Conservation (phyloP, 345 rosid species). For the Sonneratia alba region DNA sequence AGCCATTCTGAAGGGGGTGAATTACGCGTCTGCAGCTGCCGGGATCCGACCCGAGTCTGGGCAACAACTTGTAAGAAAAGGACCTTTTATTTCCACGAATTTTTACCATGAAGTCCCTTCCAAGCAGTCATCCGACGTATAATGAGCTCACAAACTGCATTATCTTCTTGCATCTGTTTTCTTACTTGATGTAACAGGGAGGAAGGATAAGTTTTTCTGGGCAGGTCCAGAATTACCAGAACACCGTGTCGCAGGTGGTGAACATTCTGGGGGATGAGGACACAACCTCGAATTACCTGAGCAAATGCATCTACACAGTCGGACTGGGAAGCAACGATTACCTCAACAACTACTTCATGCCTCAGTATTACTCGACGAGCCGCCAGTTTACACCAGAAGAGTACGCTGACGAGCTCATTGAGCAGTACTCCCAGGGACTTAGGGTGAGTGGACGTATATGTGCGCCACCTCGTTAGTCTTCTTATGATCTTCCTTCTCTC, state of each 20-base stretch:
- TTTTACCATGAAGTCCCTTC: too few species aligned
- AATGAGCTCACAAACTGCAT: not conserved
- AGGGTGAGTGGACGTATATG: conserved; percentile 21
- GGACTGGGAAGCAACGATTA: conserved; percentile 95
- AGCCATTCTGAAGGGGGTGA: conserved; percentile 35
- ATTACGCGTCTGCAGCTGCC: conserved; percentile 44
- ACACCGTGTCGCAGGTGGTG: conserved; percentile 53
- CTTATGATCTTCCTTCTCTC: too few species aligned
- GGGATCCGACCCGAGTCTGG: conserved; percentile 51
- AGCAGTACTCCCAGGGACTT: conserved; percentile 45
- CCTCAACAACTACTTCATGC: conserved; percentile 91
- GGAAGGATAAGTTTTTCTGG: conserved; percentile 59
- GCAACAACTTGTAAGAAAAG: conserved; percentile 7
- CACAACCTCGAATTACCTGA: conserved; percentile 46
- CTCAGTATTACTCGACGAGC: conserved; percentile 40
- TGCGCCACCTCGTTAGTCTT: too few species aligned
- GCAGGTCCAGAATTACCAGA: conserved; percentile 56
- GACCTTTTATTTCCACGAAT: not conserved
- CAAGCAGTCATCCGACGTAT: too few species aligned
- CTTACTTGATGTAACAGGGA: conserved; percentile 34
- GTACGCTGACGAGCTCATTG: conserved; percentile 54
- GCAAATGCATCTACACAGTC: conserved; percentile 59
- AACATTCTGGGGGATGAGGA: conserved; percentile 50
- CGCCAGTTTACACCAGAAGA: conserved; percentile 44
- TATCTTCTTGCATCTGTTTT: not conserved